Evolutionary conservation across 2,329 filamentous ascomycete species (phyloP).

Genomic region (Stromatinia cepivora): DNA sequence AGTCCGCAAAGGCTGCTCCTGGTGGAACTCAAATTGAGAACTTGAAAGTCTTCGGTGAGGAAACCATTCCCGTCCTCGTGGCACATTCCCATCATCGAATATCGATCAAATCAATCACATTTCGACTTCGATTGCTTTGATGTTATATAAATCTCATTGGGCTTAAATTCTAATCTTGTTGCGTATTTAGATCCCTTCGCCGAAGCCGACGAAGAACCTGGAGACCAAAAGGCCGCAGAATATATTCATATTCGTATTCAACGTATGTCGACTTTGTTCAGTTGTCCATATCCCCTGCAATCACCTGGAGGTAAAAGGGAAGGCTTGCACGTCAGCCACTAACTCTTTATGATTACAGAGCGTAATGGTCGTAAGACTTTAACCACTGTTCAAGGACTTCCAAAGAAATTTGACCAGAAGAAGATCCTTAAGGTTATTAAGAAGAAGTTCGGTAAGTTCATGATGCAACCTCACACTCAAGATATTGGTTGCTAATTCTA

Average conservation of each 20-base stretch:
- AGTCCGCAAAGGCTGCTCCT: conserved; percentile 16
- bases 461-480: background rate
- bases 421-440: conserved; percentile 99
- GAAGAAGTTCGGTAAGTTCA: conserved; percentile 86
- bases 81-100: conserved; percentile 29
- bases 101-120: conserved; percentile 30
- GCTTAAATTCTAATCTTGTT: background rate
- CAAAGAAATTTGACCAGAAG: conserved; percentile 99
- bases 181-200: conserved; percentile 91
- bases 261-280: conserved; percentile 61
- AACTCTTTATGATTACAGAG: conserved; percentile 59
- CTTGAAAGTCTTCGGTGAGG: conserved; percentile 25
- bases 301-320: background rate
- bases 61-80: background rate
- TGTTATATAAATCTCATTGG: background rate
- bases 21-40: conserved; percentile 24
- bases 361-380: conserved; percentile 99
- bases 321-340: conserved; percentile 39
- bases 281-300: background rate
- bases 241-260: conserved; percentile 99
- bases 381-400: conserved; percentile 98
- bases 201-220: conserved; percentile 99
- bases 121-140: background rate
- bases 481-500: background rate
- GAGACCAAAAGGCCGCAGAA: conserved; percentile 90